These are phyloP conservation scores for Leptographium galeiforme DNA, from an alignment of 2,329 filamentous ascomycete species.

Conservation along the genomic window DNA sequence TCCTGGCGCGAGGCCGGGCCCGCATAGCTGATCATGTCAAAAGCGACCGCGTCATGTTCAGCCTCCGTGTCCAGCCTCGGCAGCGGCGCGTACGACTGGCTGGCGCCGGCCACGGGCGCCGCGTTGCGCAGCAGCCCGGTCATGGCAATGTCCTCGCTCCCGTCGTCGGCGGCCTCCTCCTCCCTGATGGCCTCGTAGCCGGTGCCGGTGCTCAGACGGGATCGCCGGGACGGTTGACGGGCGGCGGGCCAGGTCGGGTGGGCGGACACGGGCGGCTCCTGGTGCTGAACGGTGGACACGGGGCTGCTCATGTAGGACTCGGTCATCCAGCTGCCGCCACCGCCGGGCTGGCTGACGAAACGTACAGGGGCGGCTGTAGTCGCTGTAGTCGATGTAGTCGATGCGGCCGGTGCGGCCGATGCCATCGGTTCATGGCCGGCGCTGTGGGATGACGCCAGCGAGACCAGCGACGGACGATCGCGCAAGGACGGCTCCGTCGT, in stretches of 20 bases:
- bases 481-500: slow-evolving; percentile 11
- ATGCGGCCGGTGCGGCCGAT: not conserved
- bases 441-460: slow-evolving; percentile 20
- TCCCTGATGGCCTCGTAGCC: slow-evolving; percentile 20
- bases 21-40: slow-evolving; percentile 32
- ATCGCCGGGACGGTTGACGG: slow-evolving; percentile 4
- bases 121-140: slow-evolving; percentile 26
- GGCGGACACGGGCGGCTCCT: not conserved
- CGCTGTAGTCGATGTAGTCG: too few relatives aligned
- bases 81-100: slow-evolving; percentile 16
- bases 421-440: not conserved
- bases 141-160: slow-evolving; percentile 18
- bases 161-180: slow-evolving; percentile 23
- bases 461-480: slow-evolving; percentile 25
- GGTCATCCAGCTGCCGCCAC: not conserved
- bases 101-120: slow-evolving; percentile 21
- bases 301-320: not conserved
- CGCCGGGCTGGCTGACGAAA: not conserved
- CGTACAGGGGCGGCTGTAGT: not conserved
- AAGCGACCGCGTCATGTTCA: slow-evolving; percentile 19
- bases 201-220: slow-evolving; percentile 8
- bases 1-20: slow-evolving; percentile 32
- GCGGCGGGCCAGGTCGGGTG: not conserved
- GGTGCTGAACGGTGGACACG: not conserved
- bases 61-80: slow-evolving; percentile 17